Evolutionary conservation across 257 asterid species (phyloP), one percentile per base, ranked within the genome.

Genomic region (Solanum sitiens): DNA sequence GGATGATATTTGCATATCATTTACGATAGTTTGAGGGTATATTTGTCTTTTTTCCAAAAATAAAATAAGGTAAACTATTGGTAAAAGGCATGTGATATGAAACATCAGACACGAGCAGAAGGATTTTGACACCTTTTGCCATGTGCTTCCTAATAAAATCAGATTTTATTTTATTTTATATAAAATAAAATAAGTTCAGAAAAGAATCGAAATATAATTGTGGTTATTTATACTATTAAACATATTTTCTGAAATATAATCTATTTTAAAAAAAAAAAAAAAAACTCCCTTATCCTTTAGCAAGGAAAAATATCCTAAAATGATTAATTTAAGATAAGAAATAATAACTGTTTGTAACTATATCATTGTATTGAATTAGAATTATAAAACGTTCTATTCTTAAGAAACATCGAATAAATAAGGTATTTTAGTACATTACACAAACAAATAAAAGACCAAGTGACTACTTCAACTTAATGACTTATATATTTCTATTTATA

Each of bases 61-160:
- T 1, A 7, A 4, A 71, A 8, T 53, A 23, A 6, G 23, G 12
- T 25, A 27, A 16, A n/a, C 23, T 42, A 77, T 42, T 40, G 33
- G 30, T 5, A n/a, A 18, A 37, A 73, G 65, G 33, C 11, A 23
- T 84, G 71, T 20, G 32, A 18, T 83, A 84, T 72, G 21, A 47
- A 84, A 83, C 45, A 72, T 86, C 56, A 83, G 87, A 68, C 83
- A 44, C 86, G 86, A 40, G 86, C 35, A 11, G 42, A 80, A 67
- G 44, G 72, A 33, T 13, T 18, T 23, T 23, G 85, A 20, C 79
- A 32, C 42, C 83, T 74, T 77, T 61, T 61, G 4, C 68, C 89
- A 88, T 84, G 90, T 84, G 86, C 83, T 84, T 88, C 68, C 84
- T 76, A 23, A 35, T n/a, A 12, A 20, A 2, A 75, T 74, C 50